Conservation (phyloP, 768 basidiomycete genomes). For the Leucogyrophana mollusca region DNA sequence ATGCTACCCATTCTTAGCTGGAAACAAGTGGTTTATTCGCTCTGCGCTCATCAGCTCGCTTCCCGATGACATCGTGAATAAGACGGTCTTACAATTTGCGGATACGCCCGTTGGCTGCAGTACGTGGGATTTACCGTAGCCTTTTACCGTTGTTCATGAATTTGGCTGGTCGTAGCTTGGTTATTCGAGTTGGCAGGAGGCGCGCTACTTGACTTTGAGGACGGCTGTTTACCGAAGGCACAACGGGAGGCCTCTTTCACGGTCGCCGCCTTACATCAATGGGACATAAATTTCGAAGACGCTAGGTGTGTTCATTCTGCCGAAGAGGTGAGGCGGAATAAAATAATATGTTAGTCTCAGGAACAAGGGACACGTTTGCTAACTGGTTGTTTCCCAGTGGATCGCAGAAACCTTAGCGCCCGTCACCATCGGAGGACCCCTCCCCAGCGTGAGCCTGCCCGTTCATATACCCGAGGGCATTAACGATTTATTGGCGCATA, state of each 20-base stretch:
- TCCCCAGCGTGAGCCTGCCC: slow-evolving; percentile 69
- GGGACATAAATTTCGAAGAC: slow-evolving; percentile 84
- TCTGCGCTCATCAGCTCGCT: slow-evolving; percentile 80
- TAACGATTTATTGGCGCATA: slow-evolving; percentile 14
- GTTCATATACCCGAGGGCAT: slow-evolving; percentile 5
- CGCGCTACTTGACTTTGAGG: slow-evolving; percentile 69
- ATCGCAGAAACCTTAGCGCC: slow-evolving; percentile 70
- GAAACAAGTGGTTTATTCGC: slow-evolving; percentile 90
- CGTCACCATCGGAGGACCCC: slow-evolving; percentile 75
- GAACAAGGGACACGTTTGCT: slow-evolving; percentile 7
- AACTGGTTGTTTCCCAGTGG: slow-evolving; percentile 52
- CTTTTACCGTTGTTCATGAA: slow-evolving; percentile 3
- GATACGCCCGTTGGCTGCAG: slow-evolving; percentile 90
- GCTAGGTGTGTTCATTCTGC: slow-evolving; percentile 79
- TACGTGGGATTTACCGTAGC: slow-evolving; percentile 39
- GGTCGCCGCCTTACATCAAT: slow-evolving; percentile 88
- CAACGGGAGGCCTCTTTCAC: slow-evolving; percentile 84
- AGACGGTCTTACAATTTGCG: slow-evolving; percentile 79
- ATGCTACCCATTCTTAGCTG: slow-evolving; percentile 41
- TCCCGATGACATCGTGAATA: slow-evolving; percentile 82
- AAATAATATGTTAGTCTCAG: background rate
- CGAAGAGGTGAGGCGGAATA: slow-evolving; percentile 57
- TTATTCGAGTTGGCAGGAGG: slow-evolving; percentile 89
- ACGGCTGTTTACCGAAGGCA: slow-evolving; percentile 71
- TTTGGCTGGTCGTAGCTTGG: slow-evolving; percentile 58